A percentile compares a stretch with the other conserved stretches of the same genome.
Conservation (phyloP, 1,284 basidiomycete genomes). For the Ceratobasidium sp. region DNA sequence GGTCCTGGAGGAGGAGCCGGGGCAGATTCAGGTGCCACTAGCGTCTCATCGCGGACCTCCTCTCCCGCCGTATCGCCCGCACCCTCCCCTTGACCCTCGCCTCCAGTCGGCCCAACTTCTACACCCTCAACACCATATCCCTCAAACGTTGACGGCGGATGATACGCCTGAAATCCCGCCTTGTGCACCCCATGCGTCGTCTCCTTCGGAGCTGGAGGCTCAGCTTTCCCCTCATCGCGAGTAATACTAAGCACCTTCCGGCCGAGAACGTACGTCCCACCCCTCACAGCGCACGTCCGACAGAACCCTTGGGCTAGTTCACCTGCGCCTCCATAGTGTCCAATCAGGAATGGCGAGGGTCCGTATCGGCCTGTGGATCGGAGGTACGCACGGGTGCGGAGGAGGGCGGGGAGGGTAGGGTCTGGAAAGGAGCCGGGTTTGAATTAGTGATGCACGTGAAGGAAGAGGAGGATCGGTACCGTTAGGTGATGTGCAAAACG, state of each 20-base stretch:
- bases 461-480: constrained; percentile 59
- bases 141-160: constrained; percentile 43
- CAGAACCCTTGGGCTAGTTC: constrained; percentile 96
- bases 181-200: constrained; percentile 21
- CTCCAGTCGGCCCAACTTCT: constrained; percentile 33
- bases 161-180: constrained; percentile 38
- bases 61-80: not conserved
- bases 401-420: constrained; percentile 71
- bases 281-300: constrained; percentile 84
- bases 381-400: constrained; percentile 79
- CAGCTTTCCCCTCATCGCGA: constrained; percentile 55
- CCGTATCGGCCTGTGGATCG: constrained; percentile 90
- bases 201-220: not conserved
- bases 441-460: constrained; percentile 36
- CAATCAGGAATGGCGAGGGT: constrained; percentile 89
- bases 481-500: constrained; percentile 68
- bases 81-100: not conserved
- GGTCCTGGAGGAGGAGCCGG: constrained; percentile 32
- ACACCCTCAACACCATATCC: constrained; percentile 43
- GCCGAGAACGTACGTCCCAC: constrained; percentile 89
- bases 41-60: constrained; percentile 47
- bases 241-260: constrained; percentile 61
- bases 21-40: constrained; percentile 36
- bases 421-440: constrained; percentile 63
- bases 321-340: constrained; percentile 93